These are phyloP conservation scores for Limnomonas spitsbergensis DNA, from an alignment of 139 green algal genomes.

Conservation along the genomic window DNA sequence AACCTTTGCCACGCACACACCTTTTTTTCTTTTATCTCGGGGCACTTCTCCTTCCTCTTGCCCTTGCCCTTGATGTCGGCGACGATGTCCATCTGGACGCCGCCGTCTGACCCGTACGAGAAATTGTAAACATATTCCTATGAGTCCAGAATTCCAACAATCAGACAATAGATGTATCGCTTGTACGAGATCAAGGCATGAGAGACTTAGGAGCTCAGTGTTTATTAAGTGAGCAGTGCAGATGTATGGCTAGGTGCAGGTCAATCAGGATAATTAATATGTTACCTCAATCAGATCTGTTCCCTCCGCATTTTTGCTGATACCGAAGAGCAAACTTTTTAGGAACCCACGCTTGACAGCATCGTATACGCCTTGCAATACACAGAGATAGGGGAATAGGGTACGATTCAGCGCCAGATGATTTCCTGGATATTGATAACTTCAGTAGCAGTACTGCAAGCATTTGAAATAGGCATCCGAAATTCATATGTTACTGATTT, in stretches of 20 bases:
- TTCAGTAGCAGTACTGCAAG: background rate
- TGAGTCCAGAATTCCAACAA: too few species aligned
- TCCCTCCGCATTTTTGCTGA: constrained; percentile 59
- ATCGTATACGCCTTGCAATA: too few species aligned
- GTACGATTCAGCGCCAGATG: too few species aligned
- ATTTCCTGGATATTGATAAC: constrained; percentile 39
- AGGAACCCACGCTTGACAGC: constrained; percentile 64
- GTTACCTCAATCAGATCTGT: constrained; percentile 69
- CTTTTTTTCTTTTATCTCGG: background rate
- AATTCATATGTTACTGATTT: too few species aligned
- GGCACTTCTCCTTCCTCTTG: background rate
- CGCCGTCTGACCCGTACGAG: constrained; percentile 48
- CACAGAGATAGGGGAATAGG: too few species aligned
- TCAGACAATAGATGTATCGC: too few species aligned
- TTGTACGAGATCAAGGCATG: too few species aligned
- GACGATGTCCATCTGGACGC: constrained; percentile 42
- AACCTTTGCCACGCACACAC: too few species aligned
- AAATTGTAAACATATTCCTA: constrained; percentile 82
- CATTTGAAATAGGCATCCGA: background rate
- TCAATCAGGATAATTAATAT: too few species aligned
- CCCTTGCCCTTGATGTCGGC: background rate
- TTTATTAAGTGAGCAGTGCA: too few species aligned
- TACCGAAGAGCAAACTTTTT: constrained; percentile 72
- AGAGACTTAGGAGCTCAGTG: too few species aligned
- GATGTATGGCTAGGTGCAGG: too few species aligned